These are phyloP conservation scores for Scutellospora calospora DNA, from an alignment of 371 early-diverging fungal species.

Conservation along the genomic window DNA sequence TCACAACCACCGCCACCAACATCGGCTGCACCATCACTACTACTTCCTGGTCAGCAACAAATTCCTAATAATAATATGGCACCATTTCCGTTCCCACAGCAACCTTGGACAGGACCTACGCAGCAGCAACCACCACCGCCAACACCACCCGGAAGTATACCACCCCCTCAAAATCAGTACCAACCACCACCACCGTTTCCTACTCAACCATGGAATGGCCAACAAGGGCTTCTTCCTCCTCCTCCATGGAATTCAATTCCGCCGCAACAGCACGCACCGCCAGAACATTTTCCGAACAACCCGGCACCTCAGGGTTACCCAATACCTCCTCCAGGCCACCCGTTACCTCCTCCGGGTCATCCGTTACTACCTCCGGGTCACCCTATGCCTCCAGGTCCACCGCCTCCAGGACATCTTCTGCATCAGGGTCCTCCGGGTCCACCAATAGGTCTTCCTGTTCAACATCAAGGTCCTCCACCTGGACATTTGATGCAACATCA, in stretches of 20 bases:
- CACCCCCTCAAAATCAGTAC: constrained; percentile 4
- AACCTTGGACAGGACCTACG: neutral
- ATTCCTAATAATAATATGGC: constrained; percentile 31
- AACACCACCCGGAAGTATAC: neutral
- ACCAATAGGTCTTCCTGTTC: neutral
- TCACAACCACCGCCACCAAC: neutral
- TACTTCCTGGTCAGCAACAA: constrained; percentile 11
- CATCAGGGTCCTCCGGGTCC: neutral
- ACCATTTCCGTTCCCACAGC: constrained; percentile 1
- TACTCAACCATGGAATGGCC: constrained; percentile 45
- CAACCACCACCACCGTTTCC: constrained; percentile 36
- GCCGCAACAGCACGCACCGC: constrained; percentile 25
- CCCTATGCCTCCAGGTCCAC: neutral
- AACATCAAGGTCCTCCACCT: neutral
- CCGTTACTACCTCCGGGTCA: constrained; percentile 12
- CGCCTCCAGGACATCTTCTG: constrained; percentile 27
- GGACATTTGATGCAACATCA: neutral
- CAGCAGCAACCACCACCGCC: neutral
- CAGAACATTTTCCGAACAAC: constrained; percentile 14
- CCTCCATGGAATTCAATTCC: constrained; percentile 26
- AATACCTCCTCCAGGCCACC: neutral
- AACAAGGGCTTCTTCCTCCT: constrained; percentile 45
- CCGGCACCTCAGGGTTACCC: constrained; percentile 5
- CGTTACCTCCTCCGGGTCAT: neutral
- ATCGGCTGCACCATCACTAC: constrained; percentile 31